Percentiles rank a stretch among this genome's conserved stretches.
These are phyloP conservation scores for Beauveria rudraprayagi DNA, from an alignment of 2,329 filamentous ascomycete genomes.

Conservation along the genomic window DNA sequence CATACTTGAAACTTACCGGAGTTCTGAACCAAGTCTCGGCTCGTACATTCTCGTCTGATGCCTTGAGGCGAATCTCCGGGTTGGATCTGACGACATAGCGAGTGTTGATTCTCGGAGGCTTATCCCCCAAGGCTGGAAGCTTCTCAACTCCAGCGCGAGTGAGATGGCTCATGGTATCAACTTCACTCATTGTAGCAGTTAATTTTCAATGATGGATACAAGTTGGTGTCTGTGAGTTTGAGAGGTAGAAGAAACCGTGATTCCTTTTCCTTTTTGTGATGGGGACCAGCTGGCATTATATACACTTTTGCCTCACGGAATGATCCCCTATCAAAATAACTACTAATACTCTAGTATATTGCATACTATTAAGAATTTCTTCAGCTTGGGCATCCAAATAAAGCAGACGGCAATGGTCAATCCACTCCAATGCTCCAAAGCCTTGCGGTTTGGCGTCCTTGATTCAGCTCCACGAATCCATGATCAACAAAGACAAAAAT, in stretches of 20 bases:
- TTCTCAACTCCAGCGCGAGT: neutral
- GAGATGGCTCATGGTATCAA: neutral
- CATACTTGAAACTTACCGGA: neutral
- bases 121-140: neutral
- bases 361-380: neutral
- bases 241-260: no score
- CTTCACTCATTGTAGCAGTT: neutral
- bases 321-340: no score
- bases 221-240: no score
- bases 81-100: neutral
- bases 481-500: neutral
- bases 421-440: neutral
- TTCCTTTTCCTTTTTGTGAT: neutral
- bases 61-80: neutral
- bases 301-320: neutral
- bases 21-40: neutral
- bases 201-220: neutral
- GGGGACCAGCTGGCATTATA: neutral
- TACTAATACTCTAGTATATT: neutral
- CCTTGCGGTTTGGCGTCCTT: neutral
- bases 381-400: neutral
- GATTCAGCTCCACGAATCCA: no score
- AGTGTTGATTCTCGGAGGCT: neutral
- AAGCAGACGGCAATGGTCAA: neutral
- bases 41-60: no score